Evolutionary conservation across 192 early-diverging fungal species (phyloP).

Genomic region (Martensiomyces pterosporus): DNA sequence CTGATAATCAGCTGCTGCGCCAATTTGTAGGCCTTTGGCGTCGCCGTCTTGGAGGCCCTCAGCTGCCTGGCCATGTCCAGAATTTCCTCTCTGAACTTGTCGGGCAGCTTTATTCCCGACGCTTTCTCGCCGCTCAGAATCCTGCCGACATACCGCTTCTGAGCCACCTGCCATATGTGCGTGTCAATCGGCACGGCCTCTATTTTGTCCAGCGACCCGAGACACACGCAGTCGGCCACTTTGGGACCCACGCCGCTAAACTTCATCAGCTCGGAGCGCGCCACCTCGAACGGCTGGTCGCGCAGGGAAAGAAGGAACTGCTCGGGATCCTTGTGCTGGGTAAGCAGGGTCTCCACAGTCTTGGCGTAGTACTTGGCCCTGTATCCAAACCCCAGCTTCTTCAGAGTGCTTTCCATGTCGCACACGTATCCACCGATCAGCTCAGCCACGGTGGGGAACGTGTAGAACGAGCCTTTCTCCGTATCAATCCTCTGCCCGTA

Average conservation of each 20-base stretch:
- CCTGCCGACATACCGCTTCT: constrained; percentile 65
- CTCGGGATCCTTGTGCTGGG: constrained; percentile 48
- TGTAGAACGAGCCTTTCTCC: constrained; percentile 48
- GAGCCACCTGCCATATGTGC: constrained; percentile 94
- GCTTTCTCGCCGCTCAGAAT: background rate
- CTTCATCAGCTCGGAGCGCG: constrained; percentile 59
- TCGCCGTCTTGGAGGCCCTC: constrained; percentile 58
- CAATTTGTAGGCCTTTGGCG: constrained; percentile 59
- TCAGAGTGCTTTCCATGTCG: constrained; percentile 63
- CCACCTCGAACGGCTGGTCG: constrained; percentile 51
- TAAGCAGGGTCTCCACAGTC: constrained; percentile 56
- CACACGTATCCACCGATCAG: constrained; percentile 49
- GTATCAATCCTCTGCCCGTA: constrained; percentile 30
- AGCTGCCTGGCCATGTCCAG: constrained; percentile 26
- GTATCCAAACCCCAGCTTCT: constrained; percentile 88
- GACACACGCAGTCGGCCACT: constrained; percentile 93
- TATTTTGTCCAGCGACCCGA: constrained; percentile 87
- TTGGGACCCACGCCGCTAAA: constrained; percentile 90
- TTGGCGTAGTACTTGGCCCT: constrained; percentile 86
- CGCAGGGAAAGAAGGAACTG: constrained; percentile 66
- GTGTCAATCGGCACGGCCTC: constrained; percentile 86
- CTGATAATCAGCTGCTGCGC: constrained; percentile 68
- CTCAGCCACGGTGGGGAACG: constrained; percentile 62
- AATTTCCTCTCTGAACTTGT: constrained; percentile 6
- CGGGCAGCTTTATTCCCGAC: constrained; percentile 1